These are phyloP conservation scores for Mrakiaceae sp. DNA, from an alignment of 1,284 basidiomycete species.

Conservation along the genomic window DNA sequence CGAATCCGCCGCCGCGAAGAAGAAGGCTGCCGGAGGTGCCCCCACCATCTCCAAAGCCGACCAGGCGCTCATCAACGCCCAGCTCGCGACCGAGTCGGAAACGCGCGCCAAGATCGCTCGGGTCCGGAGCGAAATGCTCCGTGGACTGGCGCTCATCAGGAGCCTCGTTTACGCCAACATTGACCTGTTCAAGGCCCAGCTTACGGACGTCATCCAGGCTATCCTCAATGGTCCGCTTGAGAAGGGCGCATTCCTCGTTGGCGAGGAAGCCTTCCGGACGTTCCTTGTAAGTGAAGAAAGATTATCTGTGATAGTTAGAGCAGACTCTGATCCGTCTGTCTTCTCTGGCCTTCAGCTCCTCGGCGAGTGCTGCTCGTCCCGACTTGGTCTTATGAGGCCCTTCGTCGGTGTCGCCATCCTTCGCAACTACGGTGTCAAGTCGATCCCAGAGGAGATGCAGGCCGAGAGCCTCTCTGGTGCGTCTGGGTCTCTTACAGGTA, in stretches of 20 bases:
- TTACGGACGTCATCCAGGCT: constrained; percentile 49
- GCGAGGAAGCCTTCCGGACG: constrained; percentile 52
- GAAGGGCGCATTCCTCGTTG: constrained; percentile 50
- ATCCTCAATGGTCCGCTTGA: constrained; percentile 55
- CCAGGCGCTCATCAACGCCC: constrained; percentile 61
- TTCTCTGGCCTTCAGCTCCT: constrained; percentile 41
- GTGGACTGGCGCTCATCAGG: constrained; percentile 56
- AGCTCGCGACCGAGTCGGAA: constrained; percentile 63
- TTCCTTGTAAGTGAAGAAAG: constrained; percentile 50
- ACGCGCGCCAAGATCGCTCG: constrained; percentile 49
- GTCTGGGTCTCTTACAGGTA: constrained; percentile 22
- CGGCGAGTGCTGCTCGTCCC: constrained; percentile 52
- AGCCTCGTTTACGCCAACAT: constrained; percentile 52
- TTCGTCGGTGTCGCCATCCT: constrained; percentile 74
- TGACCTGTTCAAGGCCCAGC: constrained; percentile 46
- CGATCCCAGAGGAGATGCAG: constrained; percentile 60
- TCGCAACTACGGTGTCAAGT: constrained; percentile 51
- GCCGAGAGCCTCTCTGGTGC: constrained; percentile 57
- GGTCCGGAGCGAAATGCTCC: constrained; percentile 47
- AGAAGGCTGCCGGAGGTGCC: constrained; percentile 38
- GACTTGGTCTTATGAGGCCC: constrained; percentile 53
- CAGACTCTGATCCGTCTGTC: constrained; percentile 6
- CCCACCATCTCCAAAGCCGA: constrained; percentile 67
- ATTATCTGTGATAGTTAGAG: constrained; percentile 18
- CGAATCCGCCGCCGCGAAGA: constrained; percentile 64